Conservation (phyloP, 176 grass and related monocot species). For the Dactylis glomerata region DNA sequence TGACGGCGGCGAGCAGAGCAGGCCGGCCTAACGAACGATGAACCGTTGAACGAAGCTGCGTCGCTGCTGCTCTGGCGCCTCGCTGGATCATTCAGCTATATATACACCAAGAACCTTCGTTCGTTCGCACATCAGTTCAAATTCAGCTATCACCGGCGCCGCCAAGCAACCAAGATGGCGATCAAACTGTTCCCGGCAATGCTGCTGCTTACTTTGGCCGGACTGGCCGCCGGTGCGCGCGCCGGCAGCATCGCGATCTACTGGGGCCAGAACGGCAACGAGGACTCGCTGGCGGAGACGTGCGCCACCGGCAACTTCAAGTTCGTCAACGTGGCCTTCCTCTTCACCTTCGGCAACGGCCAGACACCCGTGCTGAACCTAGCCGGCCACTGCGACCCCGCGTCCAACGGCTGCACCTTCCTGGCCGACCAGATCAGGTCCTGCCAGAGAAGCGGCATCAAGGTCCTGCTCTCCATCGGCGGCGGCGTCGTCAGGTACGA, state of each 20-base stretch:
- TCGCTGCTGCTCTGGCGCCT: not conserved
- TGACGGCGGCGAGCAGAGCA: not conserved
- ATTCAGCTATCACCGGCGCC: not conserved
- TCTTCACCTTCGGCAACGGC: constrained; percentile 65
- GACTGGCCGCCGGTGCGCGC: constrained; percentile 2
- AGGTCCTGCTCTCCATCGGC: constrained; percentile 75
- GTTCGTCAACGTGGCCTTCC: constrained; percentile 64
- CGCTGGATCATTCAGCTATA: constrained; percentile 26
- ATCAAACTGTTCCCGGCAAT: not conserved
- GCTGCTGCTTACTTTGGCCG: not conserved
- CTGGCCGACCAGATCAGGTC: constrained; percentile 43
- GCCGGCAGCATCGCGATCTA: constrained; percentile 63
- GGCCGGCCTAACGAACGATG: not conserved
- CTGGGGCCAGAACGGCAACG: constrained; percentile 71
- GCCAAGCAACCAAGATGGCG: constrained; percentile 12
- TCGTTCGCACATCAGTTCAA: not conserved
- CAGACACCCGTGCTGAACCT: constrained; percentile 73
- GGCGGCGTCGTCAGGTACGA: constrained; percentile 59
- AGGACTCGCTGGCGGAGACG: constrained; percentile 46
- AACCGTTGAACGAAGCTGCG: constrained; percentile 2
- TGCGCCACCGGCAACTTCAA: constrained; percentile 56
- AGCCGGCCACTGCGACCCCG: constrained; percentile 74
- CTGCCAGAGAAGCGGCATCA: constrained; percentile 64
- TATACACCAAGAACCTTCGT: constrained; percentile 1
- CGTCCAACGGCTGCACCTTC: constrained; percentile 47